Percentiles rank a stretch among this genome's conserved stretches.
Evolutionary conservation across 495 filamentous ascomycete species (phyloP).

Genomic region (Geopyxis carbonaria): DNA sequence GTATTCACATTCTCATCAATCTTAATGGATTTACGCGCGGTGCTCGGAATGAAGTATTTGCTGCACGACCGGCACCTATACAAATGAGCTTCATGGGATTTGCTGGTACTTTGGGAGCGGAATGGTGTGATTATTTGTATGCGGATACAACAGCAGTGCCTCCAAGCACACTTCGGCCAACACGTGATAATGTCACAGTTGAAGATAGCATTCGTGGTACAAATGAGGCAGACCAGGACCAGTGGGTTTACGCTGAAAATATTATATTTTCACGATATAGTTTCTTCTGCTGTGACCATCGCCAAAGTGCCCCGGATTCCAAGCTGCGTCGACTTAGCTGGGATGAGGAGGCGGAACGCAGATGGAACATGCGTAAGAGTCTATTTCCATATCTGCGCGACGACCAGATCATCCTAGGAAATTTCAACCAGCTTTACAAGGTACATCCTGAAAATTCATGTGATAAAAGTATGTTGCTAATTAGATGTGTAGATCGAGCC

Average conservation of each 20-base stretch:
- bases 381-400: conserved; percentile 73
- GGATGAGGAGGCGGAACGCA: conserved; percentile 65
- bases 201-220: conserved; percentile 30
- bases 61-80: conserved; percentile 82
- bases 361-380: conserved; percentile 92
- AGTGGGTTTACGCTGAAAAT: conserved; percentile 96
- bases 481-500: conserved; percentile 62
- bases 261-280: conserved; percentile 88
- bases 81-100: conserved; percentile 99
- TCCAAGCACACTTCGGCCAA: conserved; percentile 58
- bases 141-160: conserved; percentile 83
- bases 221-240: conserved; percentile 31
- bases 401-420: conserved; percentile 80
- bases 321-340: conserved; percentile 49
- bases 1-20: conserved; percentile 92
- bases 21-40: conserved; percentile 95
- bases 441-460: conserved; percentile 30
- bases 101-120: conserved; percentile 85
- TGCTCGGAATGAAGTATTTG: conserved; percentile 95
- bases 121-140: conserved; percentile 97
- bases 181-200: conserved; percentile 53
- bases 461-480: conserved; percentile 4
- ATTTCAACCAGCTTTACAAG: conserved; percentile 99
- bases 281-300: conserved; percentile 97
- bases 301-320: conserved; percentile 72